These are phyloP conservation scores for Candida adriatica DNA, from an alignment of 805 yeast species.

Conservation along the genomic window DNA sequence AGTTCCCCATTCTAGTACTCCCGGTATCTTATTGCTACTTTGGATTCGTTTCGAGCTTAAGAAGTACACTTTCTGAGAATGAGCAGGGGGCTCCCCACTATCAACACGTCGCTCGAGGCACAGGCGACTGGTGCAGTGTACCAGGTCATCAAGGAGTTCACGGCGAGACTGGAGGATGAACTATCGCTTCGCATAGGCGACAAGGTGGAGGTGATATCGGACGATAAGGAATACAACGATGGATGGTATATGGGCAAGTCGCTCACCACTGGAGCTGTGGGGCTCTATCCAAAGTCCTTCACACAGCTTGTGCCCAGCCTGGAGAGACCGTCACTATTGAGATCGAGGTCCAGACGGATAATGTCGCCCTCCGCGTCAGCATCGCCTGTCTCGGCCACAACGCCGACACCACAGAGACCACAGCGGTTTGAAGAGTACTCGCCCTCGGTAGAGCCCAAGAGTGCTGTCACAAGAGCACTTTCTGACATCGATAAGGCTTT, in stretches of 20 bases:
- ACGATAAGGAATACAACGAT: slow-evolving; percentile 88
- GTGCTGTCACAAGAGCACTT: slow-evolving; percentile 45
- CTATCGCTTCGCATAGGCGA: slow-evolving; percentile 76
- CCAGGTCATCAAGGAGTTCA: slow-evolving; percentile 78
- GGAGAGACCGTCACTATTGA: slow-evolving; percentile 36
- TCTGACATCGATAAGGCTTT: slow-evolving; percentile 70
- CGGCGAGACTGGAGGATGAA: slow-evolving; percentile 86
- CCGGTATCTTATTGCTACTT: too few species aligned
- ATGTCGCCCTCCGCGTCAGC: slow-evolving; percentile 24
- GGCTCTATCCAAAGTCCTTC: slow-evolving; percentile 86
- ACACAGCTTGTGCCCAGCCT: slow-evolving; percentile 47
- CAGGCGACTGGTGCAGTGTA: slow-evolving; percentile 27
- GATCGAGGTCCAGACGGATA: slow-evolving; percentile 55
- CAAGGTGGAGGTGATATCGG: slow-evolving; percentile 80
- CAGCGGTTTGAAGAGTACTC: slow-evolving; percentile 11
- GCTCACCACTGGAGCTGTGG: slow-evolving; percentile 63
- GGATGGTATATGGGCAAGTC: slow-evolving; percentile 97
- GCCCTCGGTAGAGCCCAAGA: background rate
- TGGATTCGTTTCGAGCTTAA: too few species aligned
- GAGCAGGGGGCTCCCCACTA: slow-evolving; percentile 7
- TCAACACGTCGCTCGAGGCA: slow-evolving; percentile 12
- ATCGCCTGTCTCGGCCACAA: slow-evolving; percentile 14
- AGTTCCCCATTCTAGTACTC: too few species aligned
- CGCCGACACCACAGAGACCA: slow-evolving; percentile 11
- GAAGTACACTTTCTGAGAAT: too few species aligned